Evolutionary conservation across 2,329 filamentous ascomycete genomes (phyloP), one percentile per base, ranked within the genome.

Genomic region (Cladosporium oxysporum): DNA sequence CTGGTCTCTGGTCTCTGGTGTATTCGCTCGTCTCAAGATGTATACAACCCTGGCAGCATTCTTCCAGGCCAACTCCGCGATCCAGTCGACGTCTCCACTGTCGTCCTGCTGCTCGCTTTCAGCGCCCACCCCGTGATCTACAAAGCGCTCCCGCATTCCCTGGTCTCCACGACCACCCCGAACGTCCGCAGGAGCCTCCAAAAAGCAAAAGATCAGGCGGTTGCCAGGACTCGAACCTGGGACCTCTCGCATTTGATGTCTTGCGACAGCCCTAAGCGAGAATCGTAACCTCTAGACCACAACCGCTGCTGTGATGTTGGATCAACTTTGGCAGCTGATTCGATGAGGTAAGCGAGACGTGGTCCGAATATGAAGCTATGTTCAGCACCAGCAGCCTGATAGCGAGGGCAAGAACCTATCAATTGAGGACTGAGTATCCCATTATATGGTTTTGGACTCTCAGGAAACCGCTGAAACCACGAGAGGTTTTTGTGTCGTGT

Each of bases 241-340:
- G 59, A 62, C 59, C 59, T 62, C 58, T 61, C 58, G 58, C 58
- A 61, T 50, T 61, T 37, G 28, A 23, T 33, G 26, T 26, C 41
- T 31, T 31, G 23, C 29, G 41, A 50, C n/a, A 23, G 33, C 58
- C 58, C 58, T 61, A 61, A 61, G 58, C 59, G 59, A 62, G 59
- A 62, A 62, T 62, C 59, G 59, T 62, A 62, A 62, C 59, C 59
- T 26, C 59, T 62, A 62, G 59, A 62, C 59, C 59, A 62, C 47
- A 52, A 41, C 41, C 41, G 41, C 41, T 47, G 8, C 2, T 47
- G n/a, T 12, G 41, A 21, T 47, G 41, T n/a, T 47, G n/a, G 21
- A 47, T 47, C 41, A 47, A 47, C 41, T 47, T 16, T 47, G 41
- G n/a, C 4, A 21, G 41, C 41, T 47, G 41, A 47, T 21, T 47